These are phyloP conservation scores for Phaeotremella skinneri DNA, from an alignment of 768 basidiomycete genomes.

Conservation along the genomic window DNA sequence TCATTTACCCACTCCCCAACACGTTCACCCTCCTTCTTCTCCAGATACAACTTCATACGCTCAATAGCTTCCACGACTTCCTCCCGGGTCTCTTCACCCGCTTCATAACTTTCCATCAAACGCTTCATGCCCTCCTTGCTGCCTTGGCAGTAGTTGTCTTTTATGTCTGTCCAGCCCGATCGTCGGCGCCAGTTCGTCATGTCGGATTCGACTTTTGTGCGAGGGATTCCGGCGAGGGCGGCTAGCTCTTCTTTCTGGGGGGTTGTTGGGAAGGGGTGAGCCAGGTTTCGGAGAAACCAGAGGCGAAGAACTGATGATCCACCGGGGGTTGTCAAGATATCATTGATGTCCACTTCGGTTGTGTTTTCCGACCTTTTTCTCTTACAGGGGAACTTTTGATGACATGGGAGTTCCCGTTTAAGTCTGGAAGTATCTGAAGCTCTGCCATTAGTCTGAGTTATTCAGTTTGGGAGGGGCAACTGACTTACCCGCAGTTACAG, in stretches of 20 bases:
- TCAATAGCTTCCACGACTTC: constrained; percentile 24
- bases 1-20: constrained; percentile 41
- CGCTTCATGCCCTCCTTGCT: constrained; percentile 21
- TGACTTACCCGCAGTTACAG: too few species aligned
- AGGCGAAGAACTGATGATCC: constrained; percentile 19
- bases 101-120: constrained; percentile 24
- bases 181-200: constrained; percentile 43
- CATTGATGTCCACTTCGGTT: too few species aligned
- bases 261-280: constrained; percentile 34
- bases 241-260: constrained; percentile 27
- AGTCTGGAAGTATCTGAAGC: too few species aligned
- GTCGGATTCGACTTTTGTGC: constrained; percentile 32
- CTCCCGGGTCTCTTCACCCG: constrained; percentile 19
- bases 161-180: constrained; percentile 37
- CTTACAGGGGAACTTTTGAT: constrained; percentile 1
- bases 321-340: too few species aligned
- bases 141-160: constrained; percentile 21
- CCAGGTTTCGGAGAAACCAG: constrained; percentile 39
- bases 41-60: constrained; percentile 28
- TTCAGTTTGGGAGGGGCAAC: too few species aligned
- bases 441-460: too few species aligned
- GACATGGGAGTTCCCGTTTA: too few species aligned
- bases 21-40: constrained; percentile 26
- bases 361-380: constrained; percentile 10
- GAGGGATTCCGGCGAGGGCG: constrained; percentile 17